Conservation (phyloP, 163 green algal genomes). For the Scenedesmus sp. region DNA sequence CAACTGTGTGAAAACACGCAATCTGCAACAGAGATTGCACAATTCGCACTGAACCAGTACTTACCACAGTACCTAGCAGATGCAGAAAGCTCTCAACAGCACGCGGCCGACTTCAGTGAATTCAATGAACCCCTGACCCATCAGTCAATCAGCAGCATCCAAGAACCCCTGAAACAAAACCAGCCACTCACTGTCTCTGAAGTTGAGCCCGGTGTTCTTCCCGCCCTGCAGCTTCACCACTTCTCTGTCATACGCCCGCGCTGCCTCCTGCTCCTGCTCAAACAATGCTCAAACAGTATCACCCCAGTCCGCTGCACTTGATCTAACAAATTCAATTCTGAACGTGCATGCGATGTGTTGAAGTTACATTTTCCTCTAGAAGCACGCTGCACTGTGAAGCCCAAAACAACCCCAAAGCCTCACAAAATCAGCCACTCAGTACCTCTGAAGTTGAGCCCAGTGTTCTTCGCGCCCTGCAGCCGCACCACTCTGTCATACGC, state of each 20-base stretch:
- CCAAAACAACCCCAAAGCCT: too few relatives aligned
- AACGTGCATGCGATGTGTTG: too few relatives aligned
- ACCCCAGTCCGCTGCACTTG: too few relatives aligned
- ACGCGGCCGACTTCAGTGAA: too few relatives aligned
- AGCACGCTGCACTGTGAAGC: too few relatives aligned
- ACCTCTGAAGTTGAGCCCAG: constrained; percentile 73
- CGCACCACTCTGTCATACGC: constrained; percentile 87
- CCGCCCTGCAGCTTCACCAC: constrained; percentile 70
- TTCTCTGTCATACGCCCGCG: constrained; percentile 89
- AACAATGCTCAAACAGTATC: constrained; percentile 79
- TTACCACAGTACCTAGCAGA: too few relatives aligned
- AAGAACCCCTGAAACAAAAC: neutral
- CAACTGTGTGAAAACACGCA: neutral
- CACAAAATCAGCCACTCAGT: constrained; percentile 49
- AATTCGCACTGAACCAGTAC: too few relatives aligned
- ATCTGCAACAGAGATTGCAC: neutral
- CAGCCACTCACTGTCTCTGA: constrained; percentile 54
- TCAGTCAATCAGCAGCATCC: too few relatives aligned
- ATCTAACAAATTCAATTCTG: too few relatives aligned
- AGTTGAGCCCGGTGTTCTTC: constrained; percentile 69
- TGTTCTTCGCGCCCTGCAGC: constrained; percentile 60
- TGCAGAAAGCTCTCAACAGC: too few relatives aligned
- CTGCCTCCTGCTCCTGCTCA: constrained; percentile 86
- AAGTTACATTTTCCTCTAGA: too few relatives aligned
- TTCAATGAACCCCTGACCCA: too few relatives aligned